These are phyloP conservation scores for Penicillium psychrofluorescens DNA, from an alignment of 495 filamentous ascomycete species.

Conservation along the genomic window DNA sequence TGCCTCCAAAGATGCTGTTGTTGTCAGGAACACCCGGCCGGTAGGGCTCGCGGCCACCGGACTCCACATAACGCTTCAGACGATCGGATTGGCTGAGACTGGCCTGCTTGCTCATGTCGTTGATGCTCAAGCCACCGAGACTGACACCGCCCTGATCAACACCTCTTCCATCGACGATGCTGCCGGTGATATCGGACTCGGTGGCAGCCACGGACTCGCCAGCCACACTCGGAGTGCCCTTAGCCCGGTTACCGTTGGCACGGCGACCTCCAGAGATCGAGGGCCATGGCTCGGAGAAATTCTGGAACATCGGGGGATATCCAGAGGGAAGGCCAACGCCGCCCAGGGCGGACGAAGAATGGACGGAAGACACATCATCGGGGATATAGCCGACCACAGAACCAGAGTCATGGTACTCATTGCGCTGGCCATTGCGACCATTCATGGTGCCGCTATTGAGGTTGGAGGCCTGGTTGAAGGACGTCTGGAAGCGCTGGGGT, in stretches of 20 bases:
- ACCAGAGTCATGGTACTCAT: slow-evolving; percentile 76
- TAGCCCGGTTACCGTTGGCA: slow-evolving; percentile 52
- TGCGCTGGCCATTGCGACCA: slow-evolving; percentile 45
- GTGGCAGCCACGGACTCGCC: slow-evolving; percentile 87
- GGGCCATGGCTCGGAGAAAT: slow-evolving; percentile 88
- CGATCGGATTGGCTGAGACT: slow-evolving; percentile 82
- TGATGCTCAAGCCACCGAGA: slow-evolving; percentile 70
- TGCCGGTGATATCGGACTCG: slow-evolving; percentile 73
- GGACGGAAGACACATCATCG: slow-evolving; percentile 92
- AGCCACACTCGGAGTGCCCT: slow-evolving; percentile 69
- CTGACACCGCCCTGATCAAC: slow-evolving; percentile 81
- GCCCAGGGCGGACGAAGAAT: slow-evolving; percentile 75
- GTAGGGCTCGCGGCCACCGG: slow-evolving; percentile 51
- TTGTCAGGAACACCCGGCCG: slow-evolving; percentile 42
- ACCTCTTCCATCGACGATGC: slow-evolving; percentile 61
- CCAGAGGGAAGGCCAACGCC: slow-evolving; percentile 72
- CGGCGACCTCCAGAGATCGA: slow-evolving; percentile 57
- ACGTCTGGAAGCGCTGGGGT: slow-evolving; percentile 82
- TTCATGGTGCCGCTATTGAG: slow-evolving; percentile 42
- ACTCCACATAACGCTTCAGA: slow-evolving; percentile 83
- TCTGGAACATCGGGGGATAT: slow-evolving; percentile 93
- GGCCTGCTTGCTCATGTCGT: slow-evolving; percentile 67
- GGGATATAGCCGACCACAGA: slow-evolving; percentile 92
- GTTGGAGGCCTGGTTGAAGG: slow-evolving; percentile 60
- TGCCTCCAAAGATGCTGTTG: slow-evolving; percentile 69